Percentiles rank a stretch among this genome's conserved stretches.
phyloP scores from a whole-genome alignment of 2,329 filamentous ascomycete species.

The Fusarium neocosmosporiellum region DNA sequence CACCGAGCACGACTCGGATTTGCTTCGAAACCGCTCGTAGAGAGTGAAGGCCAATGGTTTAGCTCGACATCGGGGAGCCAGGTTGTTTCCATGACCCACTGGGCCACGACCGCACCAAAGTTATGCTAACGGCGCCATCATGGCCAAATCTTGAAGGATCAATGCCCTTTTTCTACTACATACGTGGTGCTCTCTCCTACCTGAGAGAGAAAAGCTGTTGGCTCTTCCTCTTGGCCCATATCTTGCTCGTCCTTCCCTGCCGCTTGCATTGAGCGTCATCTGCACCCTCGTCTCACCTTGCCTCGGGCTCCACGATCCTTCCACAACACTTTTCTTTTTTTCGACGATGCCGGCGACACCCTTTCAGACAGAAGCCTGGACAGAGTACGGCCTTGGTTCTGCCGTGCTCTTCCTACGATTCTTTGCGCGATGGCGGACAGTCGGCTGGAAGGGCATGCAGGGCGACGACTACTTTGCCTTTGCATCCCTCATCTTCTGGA shows the following conservation, averaged over 20 bases:
- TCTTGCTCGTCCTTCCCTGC: constrained; percentile 1
- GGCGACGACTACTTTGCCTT: constrained; percentile 57
- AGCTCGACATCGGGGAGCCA: neutral
- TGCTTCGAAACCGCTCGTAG: neutral
- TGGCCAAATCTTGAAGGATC: constrained; percentile 11
- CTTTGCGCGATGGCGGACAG: constrained; percentile 51
- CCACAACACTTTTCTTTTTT: neutral
- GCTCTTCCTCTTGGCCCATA: neutral
- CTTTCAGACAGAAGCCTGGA: constrained; percentile 57
- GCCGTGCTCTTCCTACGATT: constrained; percentile 52
- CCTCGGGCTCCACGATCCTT: neutral
- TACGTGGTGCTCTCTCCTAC: neutral
- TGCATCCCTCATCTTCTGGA: constrained; percentile 52
- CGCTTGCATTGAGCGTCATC: constrained; percentile 1
- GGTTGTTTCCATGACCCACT: constrained; percentile 4
- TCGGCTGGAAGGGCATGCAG: constrained; percentile 54
- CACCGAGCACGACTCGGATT: neutral
- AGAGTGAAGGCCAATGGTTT: neutral
- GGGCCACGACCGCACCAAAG: neutral
- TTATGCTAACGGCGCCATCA: constrained; percentile 9
- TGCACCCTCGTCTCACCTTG: neutral
- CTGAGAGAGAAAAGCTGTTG: neutral
- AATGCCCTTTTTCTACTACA: constrained; percentile 5
- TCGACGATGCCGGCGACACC: constrained; percentile 48
- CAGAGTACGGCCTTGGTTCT: constrained; percentile 55